Conservation (phyloP, 2,329 filamentous ascomycete species). For the Trichoderma breve region DNA sequence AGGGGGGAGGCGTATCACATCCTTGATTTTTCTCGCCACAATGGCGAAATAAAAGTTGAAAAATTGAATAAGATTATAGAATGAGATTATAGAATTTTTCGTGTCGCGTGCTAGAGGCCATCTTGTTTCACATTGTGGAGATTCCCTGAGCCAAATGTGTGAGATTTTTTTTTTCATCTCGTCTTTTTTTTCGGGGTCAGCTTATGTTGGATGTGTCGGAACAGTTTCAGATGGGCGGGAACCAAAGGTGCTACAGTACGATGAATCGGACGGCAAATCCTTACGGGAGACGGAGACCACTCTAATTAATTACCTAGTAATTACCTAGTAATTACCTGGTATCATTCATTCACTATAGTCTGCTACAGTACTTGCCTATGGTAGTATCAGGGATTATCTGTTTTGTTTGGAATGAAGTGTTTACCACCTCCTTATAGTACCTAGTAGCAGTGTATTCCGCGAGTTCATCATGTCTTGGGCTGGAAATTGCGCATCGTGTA, state of each 20-base stretch:
- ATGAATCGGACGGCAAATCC: not conserved
- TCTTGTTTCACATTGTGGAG: not conserved
- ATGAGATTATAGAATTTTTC: not conserved
- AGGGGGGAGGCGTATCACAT: not conserved
- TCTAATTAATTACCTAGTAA: not conserved
- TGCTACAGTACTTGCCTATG: too few species aligned
- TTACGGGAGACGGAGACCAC: not conserved
- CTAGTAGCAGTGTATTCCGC: too few species aligned
- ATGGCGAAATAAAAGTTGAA: not conserved
- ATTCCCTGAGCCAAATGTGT: not conserved
- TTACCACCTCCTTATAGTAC: not conserved
- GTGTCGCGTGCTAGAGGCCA: not conserved
- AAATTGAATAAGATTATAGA: not conserved
- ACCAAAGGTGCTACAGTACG: not conserved
- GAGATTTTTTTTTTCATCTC: not conserved
- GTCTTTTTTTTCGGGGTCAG: not conserved
- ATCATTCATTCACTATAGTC: not conserved
- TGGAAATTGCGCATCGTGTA: not conserved
- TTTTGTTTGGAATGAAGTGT: not conserved
- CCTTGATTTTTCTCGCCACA: not conserved
- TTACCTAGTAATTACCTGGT: not conserved
- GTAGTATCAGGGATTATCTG: not conserved
- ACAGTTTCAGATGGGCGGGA: constrained; percentile 3
- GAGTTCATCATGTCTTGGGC: not conserved
- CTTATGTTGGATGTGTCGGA: constrained; percentile 1